Evolutionary conservation across 768 basidiomycete genomes (phyloP).

Genomic region (Lactarius tabidus): DNA sequence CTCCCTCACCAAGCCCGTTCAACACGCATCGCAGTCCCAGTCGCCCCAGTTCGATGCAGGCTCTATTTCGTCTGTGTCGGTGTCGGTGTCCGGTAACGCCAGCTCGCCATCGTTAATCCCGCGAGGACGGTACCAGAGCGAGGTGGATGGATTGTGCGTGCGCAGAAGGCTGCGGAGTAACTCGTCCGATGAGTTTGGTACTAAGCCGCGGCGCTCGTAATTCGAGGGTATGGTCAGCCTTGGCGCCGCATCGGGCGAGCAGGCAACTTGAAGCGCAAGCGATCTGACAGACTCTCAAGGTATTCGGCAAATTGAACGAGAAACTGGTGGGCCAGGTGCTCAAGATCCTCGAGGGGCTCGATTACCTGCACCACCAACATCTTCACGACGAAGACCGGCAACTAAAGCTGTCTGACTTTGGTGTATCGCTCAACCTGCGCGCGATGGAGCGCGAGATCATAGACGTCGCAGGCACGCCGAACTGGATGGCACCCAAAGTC

Average conservation of each 20-base stretch:
- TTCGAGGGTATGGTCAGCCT: conserved; percentile 72
- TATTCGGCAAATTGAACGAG: too few relatives aligned
- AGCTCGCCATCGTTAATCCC: conserved; percentile 36
- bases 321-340: conserved; percentile 89
- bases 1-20: too few relatives aligned
- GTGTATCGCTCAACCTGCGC: conserved; percentile 92
- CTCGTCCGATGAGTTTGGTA: conserved; percentile 65
- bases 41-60: conserved; percentile 13
- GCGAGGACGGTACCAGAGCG: too few relatives aligned
- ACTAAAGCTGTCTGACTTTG: conserved; percentile 95
- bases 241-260: conserved; percentile 42
- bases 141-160: conserved; percentile 49
- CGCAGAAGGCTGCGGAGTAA: conserved; percentile 55
- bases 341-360: conserved; percentile 98
- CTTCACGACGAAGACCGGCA: conserved; percentile 98
- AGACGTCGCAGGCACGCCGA: conserved; percentile 90
- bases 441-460: conserved; percentile 84
- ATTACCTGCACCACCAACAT: conserved; percentile 98
- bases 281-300: conserved; percentile 85
- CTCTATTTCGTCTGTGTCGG: background rate
- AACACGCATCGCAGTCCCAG: background rate
- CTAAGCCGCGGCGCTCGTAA: conserved; percentile 51
- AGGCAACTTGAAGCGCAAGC: conserved; percentile 60
- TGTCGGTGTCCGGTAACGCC: background rate
- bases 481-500: conserved; percentile 99